Base-by-base conservation (phyloP, 257 asterid species). In the Galeopsis tetrahit region DNA sequence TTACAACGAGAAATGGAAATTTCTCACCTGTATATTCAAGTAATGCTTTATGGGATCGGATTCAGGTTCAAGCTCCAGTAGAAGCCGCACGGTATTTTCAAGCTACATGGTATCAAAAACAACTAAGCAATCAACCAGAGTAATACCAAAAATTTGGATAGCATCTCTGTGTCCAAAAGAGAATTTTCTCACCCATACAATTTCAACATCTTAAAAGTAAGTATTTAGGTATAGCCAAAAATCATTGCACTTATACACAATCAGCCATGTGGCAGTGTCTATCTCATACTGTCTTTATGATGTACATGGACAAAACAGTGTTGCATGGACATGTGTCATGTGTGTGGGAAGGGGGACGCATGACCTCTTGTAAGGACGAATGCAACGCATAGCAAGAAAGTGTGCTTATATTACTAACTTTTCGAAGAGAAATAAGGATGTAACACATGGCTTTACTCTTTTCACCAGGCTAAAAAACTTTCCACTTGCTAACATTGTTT, bases 1-100 rank as follows among this genome's bases (percentile, higher is more conserved):
- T 59, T 60, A 21, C 38, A 58, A 56, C 52, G 64, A 44, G 14
- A 42, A 66, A 39, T n/a, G 66, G 61, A 73, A 75, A 59, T 14
- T 53, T 31, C 87, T 75, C 66, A 91, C 98, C 96, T 94, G 96
- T 80, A 91, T 83, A 71, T 80, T 91, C 73, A 94, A 82, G 88
- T 94, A 94, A 83, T 89, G 96, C 88, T 93, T 88, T 66, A 91
- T 89, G 75, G 98, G 98, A 88, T 94, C 97, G 15, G 97, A 86
- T 75, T 89, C 98, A 28, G 98, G 96, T 66, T 94, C 98, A 82
- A 94, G 94, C 87, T 94, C 98, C 95, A 88, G 72, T 65, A 94
- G 80, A 81, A 91, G 96, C 72, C 98, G 89, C 81, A 91, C 96
- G 8, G 83, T 86, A 82, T 94, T 94, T 85, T 94, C 98, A 83